A percentile compares a stretch with the other conserved stretches of the same genome.
Evolutionary conservation across 2,329 filamentous ascomycete genomes (phyloP).

Genomic region (Exophiala dermatitidis): DNA sequence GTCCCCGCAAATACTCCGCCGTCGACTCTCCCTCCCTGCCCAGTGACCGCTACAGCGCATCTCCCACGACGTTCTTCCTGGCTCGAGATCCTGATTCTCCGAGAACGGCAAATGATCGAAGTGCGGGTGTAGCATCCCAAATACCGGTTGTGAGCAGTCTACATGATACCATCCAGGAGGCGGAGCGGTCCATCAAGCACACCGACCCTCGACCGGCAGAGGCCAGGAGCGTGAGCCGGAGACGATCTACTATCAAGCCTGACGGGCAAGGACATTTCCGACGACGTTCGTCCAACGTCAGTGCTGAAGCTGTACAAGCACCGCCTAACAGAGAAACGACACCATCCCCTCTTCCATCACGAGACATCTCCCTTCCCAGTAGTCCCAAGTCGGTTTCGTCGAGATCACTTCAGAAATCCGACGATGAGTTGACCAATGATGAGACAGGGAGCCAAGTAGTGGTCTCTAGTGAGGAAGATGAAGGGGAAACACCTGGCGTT

Average conservation of each 20-base stretch:
- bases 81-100: constrained; percentile 45
- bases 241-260: constrained; percentile 26
- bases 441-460: constrained; percentile 51
- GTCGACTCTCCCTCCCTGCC: constrained; percentile 32
- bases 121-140: not conserved
- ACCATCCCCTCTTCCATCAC: constrained; percentile 33
- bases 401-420: constrained; percentile 53
- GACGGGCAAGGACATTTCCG: constrained; percentile 17
- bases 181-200: constrained; percentile 26
- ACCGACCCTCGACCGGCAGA: constrained; percentile 28
- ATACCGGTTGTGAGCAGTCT: constrained; percentile 29
- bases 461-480: constrained; percentile 50
- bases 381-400: constrained; percentile 55
- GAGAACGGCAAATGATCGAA: constrained; percentile 5
- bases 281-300: constrained; percentile 11
- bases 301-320: constrained; percentile 27
- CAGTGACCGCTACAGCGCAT: constrained; percentile 25
- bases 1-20: constrained; percentile 29
- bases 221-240: constrained; percentile 28
- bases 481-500: constrained; percentile 30
- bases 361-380: constrained; percentile 42
- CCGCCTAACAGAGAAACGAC: constrained; percentile 23
- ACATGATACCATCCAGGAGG: constrained; percentile 30
- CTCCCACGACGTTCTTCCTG: constrained; percentile 55
- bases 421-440: constrained; percentile 50